Evolutionary conservation across 768 basidiomycete species (phyloP), one percentile per base, ranked within the genome.

Genomic region (Leccinum broughii): DNA sequence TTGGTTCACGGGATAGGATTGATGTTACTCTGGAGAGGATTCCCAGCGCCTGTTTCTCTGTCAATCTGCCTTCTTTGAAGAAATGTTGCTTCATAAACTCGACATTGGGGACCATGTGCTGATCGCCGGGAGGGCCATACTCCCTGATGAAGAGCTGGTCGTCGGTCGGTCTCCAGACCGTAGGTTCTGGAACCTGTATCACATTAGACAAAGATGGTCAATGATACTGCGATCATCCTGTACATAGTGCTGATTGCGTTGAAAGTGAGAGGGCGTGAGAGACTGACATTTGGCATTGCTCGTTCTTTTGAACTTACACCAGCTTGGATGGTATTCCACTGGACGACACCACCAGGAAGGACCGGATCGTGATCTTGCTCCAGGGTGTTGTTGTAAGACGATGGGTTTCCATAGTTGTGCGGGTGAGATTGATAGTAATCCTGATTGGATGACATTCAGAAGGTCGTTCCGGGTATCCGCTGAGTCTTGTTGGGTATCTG

Each of bases 31-130:
- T 80, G 34, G 86, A 78, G 24, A 98, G 73, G 62, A 98, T 95
- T 30, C 28, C 28, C 8, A 96, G 70, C 0, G 95, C 95, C 73
- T 97, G 93, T 10, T 82, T 79, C 69, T 96, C 93, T 0, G 87
- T 89, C 67, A 97, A 70, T 17, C 89, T 76, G 0, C 95, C 95
- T 70, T 96, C 94, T 13, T 83, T 80, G 73, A 92, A 88, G 77
- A 98, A 96, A 74, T 98, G 95, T 55, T 89, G 83, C 75, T 90
- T 93, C 60, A 98, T 78, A 72, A 90, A 92, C 1, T 83, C 81
- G 56, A 88, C 83, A 69, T 93, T 92, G 20, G 93, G 89, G 62
- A 85, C 85, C 56, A 76, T 75, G 37, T 82, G 77, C 30, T 57
- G 54, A 20, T 72, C 70, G 20, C 71, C 71, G 5, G 65, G 54